Evolutionary conservation across 2,329 filamentous ascomycete species (phyloP), one percentile per base, ranked within the genome.

Genomic region (Arthrobotrys sphaeroides): DNA sequence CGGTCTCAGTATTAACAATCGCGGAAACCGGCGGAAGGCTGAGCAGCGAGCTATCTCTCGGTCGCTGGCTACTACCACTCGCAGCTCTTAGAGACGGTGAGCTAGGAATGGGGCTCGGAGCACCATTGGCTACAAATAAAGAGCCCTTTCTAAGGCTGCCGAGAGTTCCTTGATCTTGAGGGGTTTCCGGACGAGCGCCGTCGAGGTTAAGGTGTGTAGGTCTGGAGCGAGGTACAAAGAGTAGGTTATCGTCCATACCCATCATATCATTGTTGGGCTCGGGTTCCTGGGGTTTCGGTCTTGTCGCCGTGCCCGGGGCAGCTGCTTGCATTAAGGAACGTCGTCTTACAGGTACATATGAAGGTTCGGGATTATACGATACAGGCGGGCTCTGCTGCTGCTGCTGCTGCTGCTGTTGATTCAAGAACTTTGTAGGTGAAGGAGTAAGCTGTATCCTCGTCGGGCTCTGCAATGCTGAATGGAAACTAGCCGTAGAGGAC

Each of bases 401-500:
- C 16, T 33, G 40, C 9, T 65, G 65, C 16, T 62, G 64, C 16
- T 72, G 57, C 5, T 42, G 42, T 2, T n/a, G 16, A 33, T 55
- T 55, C 7, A 49, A 31, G 13, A 62, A 57, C 55, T 74, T 74
- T 20, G 70, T 74, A 13, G 70, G 70, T 7, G 62, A 68, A 42
- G 70, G 70, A 4, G 62, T 68, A 24, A 68, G 64, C 62, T 73
- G 69, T 16, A 67, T 28, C 26, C 64, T 74, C 7, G 62, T 74
- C 24, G 70, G 70, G 51, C 70, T 74, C 62, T 74, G 70, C 62
- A 74, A 38, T 22, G 70, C 70, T 12, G 70, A 74, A 57, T 74
- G 70, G 62, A 74, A 74, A 64, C 70, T 74, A 64, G 62, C 70
- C 55, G 70, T 74, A 5, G 70, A 74, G 42, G 70, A 74, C 13